phyloP scores from a whole-genome alignment of 2,329 filamentous ascomycete genomes.

The Colletotrichum costaricense region DNA sequence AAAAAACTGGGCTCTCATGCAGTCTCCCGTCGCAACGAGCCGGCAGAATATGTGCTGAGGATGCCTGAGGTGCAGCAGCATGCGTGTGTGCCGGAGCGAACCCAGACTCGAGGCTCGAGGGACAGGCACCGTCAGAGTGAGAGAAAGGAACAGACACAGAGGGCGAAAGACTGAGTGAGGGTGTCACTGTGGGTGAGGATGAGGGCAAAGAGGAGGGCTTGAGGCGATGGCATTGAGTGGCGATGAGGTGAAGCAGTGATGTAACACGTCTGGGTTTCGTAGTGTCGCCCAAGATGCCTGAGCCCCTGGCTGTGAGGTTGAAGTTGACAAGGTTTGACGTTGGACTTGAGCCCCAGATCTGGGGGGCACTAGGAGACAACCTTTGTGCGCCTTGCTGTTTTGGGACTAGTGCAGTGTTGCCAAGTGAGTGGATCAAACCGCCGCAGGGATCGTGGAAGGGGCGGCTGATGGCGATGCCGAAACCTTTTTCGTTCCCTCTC shows the following conservation, averaged over 20 bases:
- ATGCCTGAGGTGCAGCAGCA: not conserved
- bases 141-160: not conserved
- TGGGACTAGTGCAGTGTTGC: constrained; percentile 16
- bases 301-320: constrained; percentile 32
- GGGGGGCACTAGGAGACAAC: constrained; percentile 34
- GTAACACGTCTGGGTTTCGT: constrained; percentile 60
- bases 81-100: not conserved
- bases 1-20: not conserved
- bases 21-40: constrained; percentile 2
- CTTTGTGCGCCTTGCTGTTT: constrained; percentile 1
- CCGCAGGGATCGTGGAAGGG: constrained; percentile 32
- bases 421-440: constrained; percentile 36
- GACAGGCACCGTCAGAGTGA: not conserved
- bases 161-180: not conserved
- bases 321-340: constrained; percentile 30
- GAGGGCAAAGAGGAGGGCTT: not conserved
- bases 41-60: not conserved
- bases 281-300: constrained; percentile 25
- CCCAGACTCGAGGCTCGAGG: not conserved
- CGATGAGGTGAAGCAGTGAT: constrained; percentile 57
- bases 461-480: constrained; percentile 33
- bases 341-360: constrained; percentile 36
- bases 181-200: not conserved
- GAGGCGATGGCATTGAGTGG: constrained; percentile 40
- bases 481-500: constrained; percentile 31